phyloP scores from a whole-genome alignment of 1,284 basidiomycete species.

The Tylopilus sp. region DNA sequence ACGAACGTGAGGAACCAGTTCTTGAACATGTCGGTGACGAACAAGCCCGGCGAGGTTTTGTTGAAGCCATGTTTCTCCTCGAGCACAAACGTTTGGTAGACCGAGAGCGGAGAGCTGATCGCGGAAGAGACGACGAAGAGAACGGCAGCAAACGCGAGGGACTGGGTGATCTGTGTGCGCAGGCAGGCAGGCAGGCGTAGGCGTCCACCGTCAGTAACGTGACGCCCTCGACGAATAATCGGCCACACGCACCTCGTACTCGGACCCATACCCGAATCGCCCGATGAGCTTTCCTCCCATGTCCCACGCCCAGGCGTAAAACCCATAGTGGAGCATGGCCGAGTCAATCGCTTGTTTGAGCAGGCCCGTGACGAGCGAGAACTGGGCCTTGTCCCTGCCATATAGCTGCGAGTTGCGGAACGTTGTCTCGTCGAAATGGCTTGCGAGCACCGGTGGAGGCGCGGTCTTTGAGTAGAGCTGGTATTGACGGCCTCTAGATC shows the following conservation, averaged over 20 bases:
- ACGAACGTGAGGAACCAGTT: constrained; percentile 74
- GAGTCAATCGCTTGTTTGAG: constrained; percentile 79
- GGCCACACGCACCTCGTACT: constrained; percentile 66
- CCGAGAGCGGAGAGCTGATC: constrained; percentile 74
- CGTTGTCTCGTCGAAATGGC: constrained; percentile 74
- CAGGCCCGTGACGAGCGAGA: constrained; percentile 75
- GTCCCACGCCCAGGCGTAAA: constrained; percentile 83
- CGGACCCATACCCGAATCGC: constrained; percentile 64
- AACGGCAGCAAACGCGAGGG: constrained; percentile 77
- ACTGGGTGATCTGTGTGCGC: constrained; percentile 70
- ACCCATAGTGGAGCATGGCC: constrained; percentile 72
- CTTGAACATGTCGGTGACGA: constrained; percentile 82
- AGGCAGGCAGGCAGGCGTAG: too few species aligned
- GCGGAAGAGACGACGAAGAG: constrained; percentile 72
- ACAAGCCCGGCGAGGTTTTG: constrained; percentile 83
- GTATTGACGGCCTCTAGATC: constrained; percentile 89
- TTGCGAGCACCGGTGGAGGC: constrained; percentile 79
- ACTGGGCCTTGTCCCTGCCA: constrained; percentile 91
- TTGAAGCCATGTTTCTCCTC: constrained; percentile 98
- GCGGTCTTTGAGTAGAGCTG: constrained; percentile 77
- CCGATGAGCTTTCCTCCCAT: constrained; percentile 59
- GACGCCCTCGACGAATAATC: too few species aligned
- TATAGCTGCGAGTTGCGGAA: constrained; percentile 92
- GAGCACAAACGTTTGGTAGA: constrained; percentile 91
- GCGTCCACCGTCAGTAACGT: too few species aligned